Conservation (phyloP, 306 rosid genomes). For the Citrullus amarus region DNA sequence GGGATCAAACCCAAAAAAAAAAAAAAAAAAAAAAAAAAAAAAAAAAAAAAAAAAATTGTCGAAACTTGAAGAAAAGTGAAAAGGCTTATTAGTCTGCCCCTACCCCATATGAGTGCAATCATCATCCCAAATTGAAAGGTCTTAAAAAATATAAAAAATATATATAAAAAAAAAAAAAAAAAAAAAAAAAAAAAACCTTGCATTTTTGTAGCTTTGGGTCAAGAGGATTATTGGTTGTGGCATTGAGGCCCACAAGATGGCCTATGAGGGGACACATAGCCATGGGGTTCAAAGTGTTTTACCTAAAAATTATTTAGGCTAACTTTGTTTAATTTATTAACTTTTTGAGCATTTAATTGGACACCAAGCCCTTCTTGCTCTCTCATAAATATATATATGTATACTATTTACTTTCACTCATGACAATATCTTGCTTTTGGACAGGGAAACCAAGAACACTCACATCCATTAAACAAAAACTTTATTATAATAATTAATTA, state of each 20-base stretch:
- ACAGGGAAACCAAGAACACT: background rate
- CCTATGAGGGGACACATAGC: constrained; percentile 48
- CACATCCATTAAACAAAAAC: background rate
- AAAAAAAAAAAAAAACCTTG: background rate
- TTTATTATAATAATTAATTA: background rate
- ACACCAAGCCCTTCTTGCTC: constrained; percentile 22
- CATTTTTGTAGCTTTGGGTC: constrained; percentile 44
- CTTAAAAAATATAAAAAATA: too few species aligned
- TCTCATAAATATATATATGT: background rate
- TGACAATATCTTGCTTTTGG: background rate
- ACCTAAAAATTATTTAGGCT: constrained; percentile 27
- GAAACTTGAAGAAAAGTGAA: constrained; percentile 16
- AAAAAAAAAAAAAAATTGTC: constrained; percentile 17
- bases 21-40: constrained; percentile 18
- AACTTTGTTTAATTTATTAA: constrained; percentile 9
- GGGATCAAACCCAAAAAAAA: constrained; percentile 12
- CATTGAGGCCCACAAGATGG: constrained; percentile 34
- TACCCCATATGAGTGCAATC: constrained; percentile 55
- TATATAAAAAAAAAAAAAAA: too few species aligned
- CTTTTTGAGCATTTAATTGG: constrained; percentile 25
- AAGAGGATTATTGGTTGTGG: constrained; percentile 41
- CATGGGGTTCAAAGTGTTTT: constrained; percentile 71
- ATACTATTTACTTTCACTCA: background rate
- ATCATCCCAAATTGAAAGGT: constrained; percentile 44
- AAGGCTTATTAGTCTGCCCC: constrained; percentile 34